Evolutionary conservation across 371 early-diverging fungal genomes (phyloP).

Genomic region (Mortierella sp.): DNA sequence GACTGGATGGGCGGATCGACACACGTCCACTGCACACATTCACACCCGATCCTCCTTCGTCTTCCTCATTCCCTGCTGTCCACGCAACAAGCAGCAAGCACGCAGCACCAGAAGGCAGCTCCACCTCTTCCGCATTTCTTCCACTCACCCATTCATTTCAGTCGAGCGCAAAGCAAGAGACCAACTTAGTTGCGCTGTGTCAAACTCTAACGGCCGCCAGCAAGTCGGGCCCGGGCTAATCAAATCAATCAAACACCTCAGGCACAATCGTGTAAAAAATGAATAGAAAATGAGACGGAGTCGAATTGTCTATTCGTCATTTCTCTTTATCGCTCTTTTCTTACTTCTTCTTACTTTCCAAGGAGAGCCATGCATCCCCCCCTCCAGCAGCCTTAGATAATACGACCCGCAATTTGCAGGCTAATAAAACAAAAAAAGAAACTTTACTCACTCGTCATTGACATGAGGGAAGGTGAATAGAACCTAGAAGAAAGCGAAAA

Average conservation of each 20-base stretch:
- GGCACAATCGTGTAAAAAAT: too few relatives aligned
- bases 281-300: neutral
- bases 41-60: neutral
- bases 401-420: neutral
- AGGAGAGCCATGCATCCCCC: neutral
- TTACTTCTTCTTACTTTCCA: neutral
- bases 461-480: neutral
- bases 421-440: neutral
- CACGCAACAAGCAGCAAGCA: neutral
- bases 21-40: neutral
- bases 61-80: too few relatives aligned
- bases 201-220: neutral
- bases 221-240: too few relatives aligned
- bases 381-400: neutral
- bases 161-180: neutral
- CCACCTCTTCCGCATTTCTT: too few relatives aligned
- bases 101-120: neutral
- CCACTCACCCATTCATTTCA: neutral
- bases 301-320: neutral
- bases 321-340: neutral
- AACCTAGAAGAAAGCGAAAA: neutral
- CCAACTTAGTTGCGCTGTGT: neutral
- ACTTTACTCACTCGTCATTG: slow-evolving; percentile 7
- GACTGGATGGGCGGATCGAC: neutral
- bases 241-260: neutral